These are phyloP conservation scores for Akanthomyces uredinophilus DNA, from an alignment of 2,329 filamentous ascomycete genomes.

Conservation along the genomic window DNA sequence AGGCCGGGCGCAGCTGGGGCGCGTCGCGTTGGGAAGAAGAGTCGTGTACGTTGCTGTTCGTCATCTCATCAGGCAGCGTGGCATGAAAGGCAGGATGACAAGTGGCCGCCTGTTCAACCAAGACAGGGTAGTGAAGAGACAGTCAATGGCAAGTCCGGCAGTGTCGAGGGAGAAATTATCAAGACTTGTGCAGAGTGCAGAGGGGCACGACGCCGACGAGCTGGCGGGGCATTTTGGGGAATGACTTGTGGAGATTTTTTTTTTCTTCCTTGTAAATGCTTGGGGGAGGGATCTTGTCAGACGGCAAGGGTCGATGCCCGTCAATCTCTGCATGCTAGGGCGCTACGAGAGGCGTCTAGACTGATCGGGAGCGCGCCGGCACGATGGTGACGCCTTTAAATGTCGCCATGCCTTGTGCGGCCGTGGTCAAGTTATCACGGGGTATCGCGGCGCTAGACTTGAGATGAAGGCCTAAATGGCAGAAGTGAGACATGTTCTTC, in stretches of 20 bases:
- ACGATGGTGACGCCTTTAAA: not conserved
- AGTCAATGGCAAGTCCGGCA: not conserved
- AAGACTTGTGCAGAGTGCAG: not conserved
- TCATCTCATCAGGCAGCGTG: not conserved
- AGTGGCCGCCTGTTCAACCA: not conserved
- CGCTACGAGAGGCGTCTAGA: not conserved
- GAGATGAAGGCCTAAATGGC: not conserved
- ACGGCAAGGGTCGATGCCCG: not conserved
- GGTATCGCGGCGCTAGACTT: not conserved
- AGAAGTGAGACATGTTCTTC: not conserved
- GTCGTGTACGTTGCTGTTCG: conserved; percentile 3
- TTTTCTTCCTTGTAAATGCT: not conserved
- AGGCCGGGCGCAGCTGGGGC: not conserved
- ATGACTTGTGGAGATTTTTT: conserved; percentile 4
- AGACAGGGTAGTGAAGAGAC: not conserved
- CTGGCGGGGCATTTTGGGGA: conserved; percentile 8
- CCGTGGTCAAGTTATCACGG: not conserved
- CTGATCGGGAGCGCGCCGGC: not conserved
- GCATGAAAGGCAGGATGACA: not conserved
- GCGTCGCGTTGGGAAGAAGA: conserved; percentile 8
- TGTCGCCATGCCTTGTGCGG: not conserved
- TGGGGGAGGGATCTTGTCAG: not conserved
- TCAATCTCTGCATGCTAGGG: not conserved
- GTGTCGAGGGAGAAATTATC: not conserved
- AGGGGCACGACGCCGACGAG: conserved; percentile 4